Evolutionary conservation across 2,329 filamentous ascomycete species (phyloP).

Genomic region (Amylocarpus encephaloides): DNA sequence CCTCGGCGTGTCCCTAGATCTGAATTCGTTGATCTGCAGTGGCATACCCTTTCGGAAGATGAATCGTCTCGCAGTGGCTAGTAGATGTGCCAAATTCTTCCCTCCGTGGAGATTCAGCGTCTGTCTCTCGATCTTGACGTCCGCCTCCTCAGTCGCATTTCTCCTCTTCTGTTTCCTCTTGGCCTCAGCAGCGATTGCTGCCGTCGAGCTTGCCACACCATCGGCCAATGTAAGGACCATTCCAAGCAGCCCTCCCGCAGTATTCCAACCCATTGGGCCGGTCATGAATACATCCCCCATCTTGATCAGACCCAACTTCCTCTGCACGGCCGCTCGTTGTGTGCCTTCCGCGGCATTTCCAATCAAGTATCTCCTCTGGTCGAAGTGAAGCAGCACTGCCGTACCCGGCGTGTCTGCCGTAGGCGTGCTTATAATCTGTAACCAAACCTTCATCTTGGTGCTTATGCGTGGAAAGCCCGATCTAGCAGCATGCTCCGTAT

Average conservation of each 20-base stretch:
- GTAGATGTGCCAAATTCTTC: slow-evolving; percentile 69
- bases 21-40: slow-evolving; percentile 63
- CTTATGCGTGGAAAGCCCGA: neutral
- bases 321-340: slow-evolving; percentile 61
- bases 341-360: slow-evolving; percentile 78
- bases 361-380: slow-evolving; percentile 77
- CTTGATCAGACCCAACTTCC: slow-evolving; percentile 57
- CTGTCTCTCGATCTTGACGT: slow-evolving; percentile 26
- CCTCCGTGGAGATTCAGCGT: slow-evolving; percentile 68
- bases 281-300: slow-evolving; percentile 77
- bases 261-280: slow-evolving; percentile 68
- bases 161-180: slow-evolving; percentile 32
- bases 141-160: slow-evolving; percentile 8
- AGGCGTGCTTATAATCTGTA: slow-evolving; percentile 74
- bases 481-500: neutral
- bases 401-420: slow-evolving; percentile 85
- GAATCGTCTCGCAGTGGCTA: slow-evolving; percentile 80
- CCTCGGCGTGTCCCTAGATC: slow-evolving; percentile 22
- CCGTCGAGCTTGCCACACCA: slow-evolving; percentile 42
- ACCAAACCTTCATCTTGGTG: slow-evolving; percentile 59
- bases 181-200: slow-evolving; percentile 36
- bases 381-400: slow-evolving; percentile 70
- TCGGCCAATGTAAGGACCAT: slow-evolving; percentile 81
- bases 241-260: slow-evolving; percentile 75
- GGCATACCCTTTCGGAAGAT: slow-evolving; percentile 80